These are phyloP conservation scores for Pholiota microspora DNA, from an alignment of 768 basidiomycete species.

Conservation along the genomic window DNA sequence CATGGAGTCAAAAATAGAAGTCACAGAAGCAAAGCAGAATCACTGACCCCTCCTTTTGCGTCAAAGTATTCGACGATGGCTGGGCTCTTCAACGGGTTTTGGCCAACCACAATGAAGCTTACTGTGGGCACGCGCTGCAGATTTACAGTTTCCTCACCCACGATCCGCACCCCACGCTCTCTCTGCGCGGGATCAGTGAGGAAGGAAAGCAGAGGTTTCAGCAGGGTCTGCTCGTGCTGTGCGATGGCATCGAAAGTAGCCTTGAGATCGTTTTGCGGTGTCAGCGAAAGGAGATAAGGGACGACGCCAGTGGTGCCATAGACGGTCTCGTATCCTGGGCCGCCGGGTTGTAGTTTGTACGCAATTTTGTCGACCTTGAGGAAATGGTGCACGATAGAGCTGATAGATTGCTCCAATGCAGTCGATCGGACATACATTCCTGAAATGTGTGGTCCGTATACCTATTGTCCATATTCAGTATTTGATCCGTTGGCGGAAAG, in stretches of 20 bases:
- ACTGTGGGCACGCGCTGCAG: slow-evolving; percentile 61
- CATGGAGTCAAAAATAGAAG: neutral
- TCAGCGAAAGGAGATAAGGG: slow-evolving; percentile 62
- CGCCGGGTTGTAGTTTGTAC: slow-evolving; percentile 71
- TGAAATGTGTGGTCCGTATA: slow-evolving; percentile 74
- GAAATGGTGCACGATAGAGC: slow-evolving; percentile 71
- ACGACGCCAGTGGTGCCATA: slow-evolving; percentile 59
- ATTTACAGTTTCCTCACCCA: slow-evolving; percentile 53
- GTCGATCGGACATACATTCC: slow-evolving; percentile 57
- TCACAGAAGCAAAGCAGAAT: neutral
- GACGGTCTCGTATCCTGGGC: slow-evolving; percentile 71
- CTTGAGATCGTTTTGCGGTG: slow-evolving; percentile 42
- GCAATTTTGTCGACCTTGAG: slow-evolving; percentile 42
- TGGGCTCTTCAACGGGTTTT: slow-evolving; percentile 52
- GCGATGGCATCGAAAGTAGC: slow-evolving; percentile 59
- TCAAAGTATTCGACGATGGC: slow-evolving; percentile 68
- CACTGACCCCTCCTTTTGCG: slow-evolving; percentile 56
- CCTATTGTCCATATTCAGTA: slow-evolving; percentile 32
- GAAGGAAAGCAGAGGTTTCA: slow-evolving; percentile 53
- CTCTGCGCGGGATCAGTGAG: slow-evolving; percentile 47
- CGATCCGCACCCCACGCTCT: slow-evolving; percentile 61
- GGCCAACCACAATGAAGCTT: slow-evolving; percentile 66
- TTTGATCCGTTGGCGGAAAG: neutral
- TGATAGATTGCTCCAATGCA: slow-evolving; percentile 49
- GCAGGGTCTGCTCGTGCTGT: slow-evolving; percentile 56